A percentile compares a stretch with the other conserved stretches of the same genome.
phyloP scores from a whole-genome alignment of 1,284 basidiomycete genomes.

The Ustilago esculenta region DNA sequence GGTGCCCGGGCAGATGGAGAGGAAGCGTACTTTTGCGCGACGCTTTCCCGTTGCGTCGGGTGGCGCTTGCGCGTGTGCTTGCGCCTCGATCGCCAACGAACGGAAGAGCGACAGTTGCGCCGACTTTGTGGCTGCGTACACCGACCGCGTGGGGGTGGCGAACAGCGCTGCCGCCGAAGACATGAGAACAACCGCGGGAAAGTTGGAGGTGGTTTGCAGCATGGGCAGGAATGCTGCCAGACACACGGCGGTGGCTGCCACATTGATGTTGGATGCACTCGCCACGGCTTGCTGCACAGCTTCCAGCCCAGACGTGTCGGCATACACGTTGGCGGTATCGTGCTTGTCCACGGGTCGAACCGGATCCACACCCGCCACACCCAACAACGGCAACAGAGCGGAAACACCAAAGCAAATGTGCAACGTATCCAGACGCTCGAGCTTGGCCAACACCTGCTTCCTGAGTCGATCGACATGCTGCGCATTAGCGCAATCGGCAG shows the following conservation, averaged over 20 bases:
- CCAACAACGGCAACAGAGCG: slow-evolving; percentile 80
- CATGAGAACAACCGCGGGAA: slow-evolving; percentile 81
- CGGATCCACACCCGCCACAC: slow-evolving; percentile 75
- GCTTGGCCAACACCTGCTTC: slow-evolving; percentile 71
- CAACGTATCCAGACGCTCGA: slow-evolving; percentile 84
- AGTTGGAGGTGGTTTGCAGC: slow-evolving; percentile 75
- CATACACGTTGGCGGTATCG: slow-evolving; percentile 71
- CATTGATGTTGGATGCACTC: slow-evolving; percentile 68
- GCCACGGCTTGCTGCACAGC: slow-evolving; percentile 67
- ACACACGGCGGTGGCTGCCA: slow-evolving; percentile 69
- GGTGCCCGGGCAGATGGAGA: slow-evolving; percentile 60
- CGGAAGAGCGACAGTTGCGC: slow-evolving; percentile 82
- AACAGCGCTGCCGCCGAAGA: slow-evolving; percentile 83
- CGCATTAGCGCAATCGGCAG: slow-evolving; percentile 76
- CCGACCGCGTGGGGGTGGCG: slow-evolving; percentile 82
- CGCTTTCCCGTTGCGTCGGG: slow-evolving; percentile 2
- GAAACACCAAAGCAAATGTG: slow-evolving; percentile 87
- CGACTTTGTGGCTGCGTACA: slow-evolving; percentile 86
- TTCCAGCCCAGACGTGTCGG: slow-evolving; percentile 67
- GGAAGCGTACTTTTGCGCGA: slow-evolving; percentile 53
- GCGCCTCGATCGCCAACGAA: slow-evolving; percentile 77
- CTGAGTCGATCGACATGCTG: slow-evolving; percentile 78
- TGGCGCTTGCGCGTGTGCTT: slow-evolving; percentile 63
- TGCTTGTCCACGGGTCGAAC: slow-evolving; percentile 55
- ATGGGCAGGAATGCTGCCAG: slow-evolving; percentile 74